Percentiles rank a stretch among this genome's conserved stretches.
phyloP scores from a whole-genome alignment of 148 eudicot genomes.

The Rhododendron williamsianum region DNA sequence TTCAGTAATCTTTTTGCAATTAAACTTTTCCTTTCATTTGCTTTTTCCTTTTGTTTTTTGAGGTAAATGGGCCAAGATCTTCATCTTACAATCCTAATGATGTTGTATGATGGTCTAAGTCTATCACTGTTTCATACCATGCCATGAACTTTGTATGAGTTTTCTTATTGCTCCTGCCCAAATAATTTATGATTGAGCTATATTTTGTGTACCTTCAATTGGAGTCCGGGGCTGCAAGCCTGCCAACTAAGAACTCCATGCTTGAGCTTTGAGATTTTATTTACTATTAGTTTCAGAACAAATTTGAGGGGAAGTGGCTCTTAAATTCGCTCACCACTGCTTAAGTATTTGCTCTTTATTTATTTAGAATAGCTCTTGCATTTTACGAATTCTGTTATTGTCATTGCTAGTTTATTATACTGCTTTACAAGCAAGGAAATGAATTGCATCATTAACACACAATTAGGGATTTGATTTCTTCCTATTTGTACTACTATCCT shows the following conservation, averaged over 20 bases:
- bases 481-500: not conserved
- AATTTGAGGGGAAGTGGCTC: not conserved
- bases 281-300: not conserved
- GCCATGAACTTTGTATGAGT: no score
- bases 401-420: not conserved
- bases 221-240: not conserved
- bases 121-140: no score
- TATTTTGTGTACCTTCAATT: not conserved
- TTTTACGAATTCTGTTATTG: not conserved
- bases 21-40: not conserved
- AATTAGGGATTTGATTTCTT: not conserved
- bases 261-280: not conserved
- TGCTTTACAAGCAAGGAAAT: not conserved
- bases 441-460: not conserved
- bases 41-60: no score
- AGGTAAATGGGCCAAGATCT: no score
- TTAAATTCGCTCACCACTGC: not conserved
- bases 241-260: not conserved
- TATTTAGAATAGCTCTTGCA: not conserved
- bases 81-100: no score
- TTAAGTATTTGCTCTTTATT: not conserved
- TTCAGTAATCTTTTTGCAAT: not conserved
- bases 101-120: no score
- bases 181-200: not conserved
- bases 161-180: not conserved